A percentile compares a stretch with the other conserved stretches of the same genome.
Conservation (phyloP, 345 rosid species). For the Salix viminalis region DNA sequence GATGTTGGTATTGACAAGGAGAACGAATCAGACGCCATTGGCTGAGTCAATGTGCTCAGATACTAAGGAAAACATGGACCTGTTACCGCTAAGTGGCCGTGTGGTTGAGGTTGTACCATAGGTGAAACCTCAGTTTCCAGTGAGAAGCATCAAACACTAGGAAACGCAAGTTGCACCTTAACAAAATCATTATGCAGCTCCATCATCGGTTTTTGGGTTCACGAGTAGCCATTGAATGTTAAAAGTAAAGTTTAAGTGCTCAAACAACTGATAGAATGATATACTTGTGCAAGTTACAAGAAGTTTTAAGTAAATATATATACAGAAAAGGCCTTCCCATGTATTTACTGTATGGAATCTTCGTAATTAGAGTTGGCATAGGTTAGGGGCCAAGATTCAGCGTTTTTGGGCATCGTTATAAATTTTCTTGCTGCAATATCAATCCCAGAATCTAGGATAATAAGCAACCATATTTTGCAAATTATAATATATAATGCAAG, state of each 20-base stretch:
- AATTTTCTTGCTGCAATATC: neutral
- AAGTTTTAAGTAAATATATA: neutral
- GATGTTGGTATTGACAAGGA: slow-evolving; percentile 47
- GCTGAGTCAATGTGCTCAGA: slow-evolving; percentile 39
- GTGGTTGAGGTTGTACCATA: neutral
- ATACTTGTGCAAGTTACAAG: neutral
- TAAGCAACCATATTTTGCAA: neutral
- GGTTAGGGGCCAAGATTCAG: neutral
- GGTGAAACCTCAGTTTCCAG: neutral
- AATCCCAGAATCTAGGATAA: neutral
- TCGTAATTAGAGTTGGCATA: neutral
- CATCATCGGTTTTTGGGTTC: neutral
- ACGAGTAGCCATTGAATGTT: neutral
- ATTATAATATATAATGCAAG: neutral
- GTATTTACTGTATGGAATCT: neutral
- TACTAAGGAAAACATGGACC: neutral
- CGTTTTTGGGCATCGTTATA: neutral
- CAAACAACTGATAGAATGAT: neutral
- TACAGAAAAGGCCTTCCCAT: neutral
- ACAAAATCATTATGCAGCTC: neutral
- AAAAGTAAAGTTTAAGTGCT: neutral
- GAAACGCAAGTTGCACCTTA: too few relatives aligned
- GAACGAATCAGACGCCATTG: slow-evolving; percentile 56
- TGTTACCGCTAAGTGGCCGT: neutral
- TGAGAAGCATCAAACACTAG: neutral